phyloP scores from a whole-genome alignment of 2,329 filamentous ascomycete species.

The Zasmidium angulare region DNA sequence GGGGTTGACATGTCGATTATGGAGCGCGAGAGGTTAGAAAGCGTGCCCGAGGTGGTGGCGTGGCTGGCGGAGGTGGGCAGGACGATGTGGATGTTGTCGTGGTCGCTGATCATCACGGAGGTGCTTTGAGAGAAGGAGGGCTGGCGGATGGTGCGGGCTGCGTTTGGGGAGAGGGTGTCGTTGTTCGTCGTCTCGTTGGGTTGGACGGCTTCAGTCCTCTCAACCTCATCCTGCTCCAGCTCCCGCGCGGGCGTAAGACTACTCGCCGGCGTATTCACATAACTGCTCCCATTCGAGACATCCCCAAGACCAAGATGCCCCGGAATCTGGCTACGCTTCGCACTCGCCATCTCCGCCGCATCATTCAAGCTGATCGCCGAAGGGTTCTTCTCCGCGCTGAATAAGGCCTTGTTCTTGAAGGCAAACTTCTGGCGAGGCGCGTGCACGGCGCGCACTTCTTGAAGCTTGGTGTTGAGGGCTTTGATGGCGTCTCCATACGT shows the following conservation, averaged over 20 bases:
- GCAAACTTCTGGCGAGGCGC: conserved; percentile 78
- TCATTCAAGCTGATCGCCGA: conserved; percentile 56
- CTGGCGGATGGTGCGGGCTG: conserved; percentile 39
- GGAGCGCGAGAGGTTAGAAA: conserved; percentile 68
- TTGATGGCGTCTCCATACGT: conserved; percentile 85
- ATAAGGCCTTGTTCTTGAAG: conserved; percentile 58
- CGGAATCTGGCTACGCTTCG: conserved; percentile 43
- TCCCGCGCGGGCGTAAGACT: conserved; percentile 26
- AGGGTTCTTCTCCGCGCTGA: conserved; percentile 36
- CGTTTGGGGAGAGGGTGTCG: conserved; percentile 50
- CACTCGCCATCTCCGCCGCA: conserved; percentile 54
- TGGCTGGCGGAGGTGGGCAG: conserved; percentile 69
- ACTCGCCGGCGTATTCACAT: conserved; percentile 39
- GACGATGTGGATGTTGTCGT: conserved; percentile 70
- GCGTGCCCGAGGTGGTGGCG: conserved; percentile 70
- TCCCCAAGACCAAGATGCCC: conserved; percentile 44
- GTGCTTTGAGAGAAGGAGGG: conserved; percentile 58
- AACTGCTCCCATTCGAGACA: conserved; percentile 40
- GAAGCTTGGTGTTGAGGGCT: conserved; percentile 73
- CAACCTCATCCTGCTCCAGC: conserved; percentile 8
- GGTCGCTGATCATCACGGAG: conserved; percentile 62
- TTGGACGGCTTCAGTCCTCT: conserved; percentile 44
- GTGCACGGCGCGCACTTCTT: conserved; percentile 65
- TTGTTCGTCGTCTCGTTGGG: conserved; percentile 41
- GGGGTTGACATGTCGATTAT: conserved; percentile 79